Evolutionary conservation across 2,329 filamentous ascomycete genomes (phyloP).

Genomic region (Thielaviopsis musarum): DNA sequence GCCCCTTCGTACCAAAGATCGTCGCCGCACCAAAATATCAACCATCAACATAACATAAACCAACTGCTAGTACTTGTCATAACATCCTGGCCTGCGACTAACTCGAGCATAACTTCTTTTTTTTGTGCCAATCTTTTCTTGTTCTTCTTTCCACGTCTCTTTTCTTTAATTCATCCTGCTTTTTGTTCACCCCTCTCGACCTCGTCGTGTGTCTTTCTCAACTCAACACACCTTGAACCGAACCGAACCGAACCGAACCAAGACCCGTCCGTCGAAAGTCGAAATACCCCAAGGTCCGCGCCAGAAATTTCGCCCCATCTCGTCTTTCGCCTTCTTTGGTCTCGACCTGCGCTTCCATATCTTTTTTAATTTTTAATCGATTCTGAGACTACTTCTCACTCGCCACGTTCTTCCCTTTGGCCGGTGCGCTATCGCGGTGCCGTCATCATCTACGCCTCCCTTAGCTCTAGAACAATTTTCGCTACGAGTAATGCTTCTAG

Average conservation of each 20-base stretch:
- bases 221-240: background rate
- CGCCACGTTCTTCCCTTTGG: background rate
- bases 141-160: background rate
- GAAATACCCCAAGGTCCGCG: background rate
- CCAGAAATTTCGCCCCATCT: no score
- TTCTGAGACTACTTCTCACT: background rate
- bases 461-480: background rate
- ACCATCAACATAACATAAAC: background rate
- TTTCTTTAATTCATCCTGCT: background rate
- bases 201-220: background rate
- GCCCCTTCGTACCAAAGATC: background rate
- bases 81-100: no score
- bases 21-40: background rate
- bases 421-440: background rate
- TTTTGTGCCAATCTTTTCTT: background rate
- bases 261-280: background rate
- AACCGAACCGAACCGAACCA: background rate
- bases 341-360: background rate
- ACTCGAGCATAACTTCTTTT: background rate
- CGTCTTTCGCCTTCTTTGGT: background rate
- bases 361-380: background rate
- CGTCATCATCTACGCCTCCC: background rate
- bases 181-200: background rate
- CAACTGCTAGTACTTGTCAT: no score
- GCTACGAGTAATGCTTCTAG: background rate